These are phyloP conservation scores for Moesziomyces aphidis DNA, from an alignment of 1,284 basidiomycete species.

Conservation along the genomic window DNA sequence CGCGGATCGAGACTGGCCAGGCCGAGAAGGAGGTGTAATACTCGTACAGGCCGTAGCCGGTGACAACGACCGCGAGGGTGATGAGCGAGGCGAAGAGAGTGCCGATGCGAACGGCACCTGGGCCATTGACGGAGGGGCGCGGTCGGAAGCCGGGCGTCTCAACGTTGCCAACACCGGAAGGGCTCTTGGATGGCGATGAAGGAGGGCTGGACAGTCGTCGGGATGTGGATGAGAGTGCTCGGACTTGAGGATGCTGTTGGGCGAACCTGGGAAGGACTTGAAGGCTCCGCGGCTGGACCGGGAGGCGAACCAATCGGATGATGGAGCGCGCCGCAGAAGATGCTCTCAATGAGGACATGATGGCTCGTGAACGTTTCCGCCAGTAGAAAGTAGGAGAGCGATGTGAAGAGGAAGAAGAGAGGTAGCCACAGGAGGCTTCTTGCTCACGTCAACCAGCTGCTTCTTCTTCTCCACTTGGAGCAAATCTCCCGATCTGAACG, in stretches of 20 bases:
- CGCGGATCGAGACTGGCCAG: constrained; percentile 65
- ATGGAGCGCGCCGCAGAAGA: constrained; percentile 2
- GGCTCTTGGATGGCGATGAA: constrained; percentile 10
- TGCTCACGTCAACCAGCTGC: background rate
- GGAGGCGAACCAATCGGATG: background rate
- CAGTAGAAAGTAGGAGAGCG: background rate
- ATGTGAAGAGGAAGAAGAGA: background rate
- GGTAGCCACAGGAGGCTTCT: background rate
- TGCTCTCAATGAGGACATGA: constrained; percentile 20
- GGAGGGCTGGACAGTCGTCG: constrained; percentile 1
- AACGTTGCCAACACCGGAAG: constrained; percentile 25
- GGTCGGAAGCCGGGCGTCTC: constrained; percentile 34
- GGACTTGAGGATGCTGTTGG: background rate
- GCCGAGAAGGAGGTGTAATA: constrained; percentile 66
- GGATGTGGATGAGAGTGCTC: background rate
- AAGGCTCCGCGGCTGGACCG: background rate
- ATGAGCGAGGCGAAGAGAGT: constrained; percentile 51
- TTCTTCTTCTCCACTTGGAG: constrained; percentile 27
- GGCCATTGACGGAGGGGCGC: constrained; percentile 15
- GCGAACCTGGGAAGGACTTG: background rate
- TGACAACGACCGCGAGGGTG: constrained; percentile 60
- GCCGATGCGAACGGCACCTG: constrained; percentile 31
- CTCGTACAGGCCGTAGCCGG: constrained; percentile 63
- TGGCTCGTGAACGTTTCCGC: background rate
- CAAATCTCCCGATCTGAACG: constrained; percentile 10